A percentile compares a stretch with the other conserved stretches of the same genome.
Conservation (phyloP, 176 grass and related monocot species). For the Sorghum bicolor region DNA sequence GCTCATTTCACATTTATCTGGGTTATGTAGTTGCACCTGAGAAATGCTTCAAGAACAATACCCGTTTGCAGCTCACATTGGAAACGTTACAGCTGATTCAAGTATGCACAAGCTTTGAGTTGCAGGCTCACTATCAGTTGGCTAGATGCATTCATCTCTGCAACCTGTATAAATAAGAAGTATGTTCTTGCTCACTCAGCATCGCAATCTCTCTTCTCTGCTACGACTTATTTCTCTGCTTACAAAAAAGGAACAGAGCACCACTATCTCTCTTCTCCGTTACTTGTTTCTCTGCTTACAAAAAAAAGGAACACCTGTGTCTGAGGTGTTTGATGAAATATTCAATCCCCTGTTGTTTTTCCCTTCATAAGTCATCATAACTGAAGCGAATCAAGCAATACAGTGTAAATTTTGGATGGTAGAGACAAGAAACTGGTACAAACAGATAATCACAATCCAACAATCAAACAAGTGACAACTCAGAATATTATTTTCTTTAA, state of each 20-base stretch:
- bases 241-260: neutral
- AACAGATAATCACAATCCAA: neutral
- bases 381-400: neutral
- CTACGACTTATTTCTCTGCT: neutral
- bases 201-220: neutral
- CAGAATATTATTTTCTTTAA: constrained; percentile 36
- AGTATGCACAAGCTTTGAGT: neutral
- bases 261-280: neutral
- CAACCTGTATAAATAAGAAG: neutral
- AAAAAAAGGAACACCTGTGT: neutral
- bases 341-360: neutral
- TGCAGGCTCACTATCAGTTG: neutral
- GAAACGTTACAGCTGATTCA: neutral
- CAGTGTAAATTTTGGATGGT: neutral
- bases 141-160: neutral
- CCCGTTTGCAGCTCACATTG: neutral
- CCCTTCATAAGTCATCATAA: neutral
- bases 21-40: neutral
- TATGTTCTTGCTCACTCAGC: neutral
- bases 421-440: neutral
- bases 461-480: neutral
- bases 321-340: neutral
- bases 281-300: neutral
- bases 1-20: too few species aligned
- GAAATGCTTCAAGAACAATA: neutral